Percentiles rank a stretch among this genome's conserved stretches.
Conservation (phyloP, 257 asterid species). For the Thymus mandschuricus region DNA sequence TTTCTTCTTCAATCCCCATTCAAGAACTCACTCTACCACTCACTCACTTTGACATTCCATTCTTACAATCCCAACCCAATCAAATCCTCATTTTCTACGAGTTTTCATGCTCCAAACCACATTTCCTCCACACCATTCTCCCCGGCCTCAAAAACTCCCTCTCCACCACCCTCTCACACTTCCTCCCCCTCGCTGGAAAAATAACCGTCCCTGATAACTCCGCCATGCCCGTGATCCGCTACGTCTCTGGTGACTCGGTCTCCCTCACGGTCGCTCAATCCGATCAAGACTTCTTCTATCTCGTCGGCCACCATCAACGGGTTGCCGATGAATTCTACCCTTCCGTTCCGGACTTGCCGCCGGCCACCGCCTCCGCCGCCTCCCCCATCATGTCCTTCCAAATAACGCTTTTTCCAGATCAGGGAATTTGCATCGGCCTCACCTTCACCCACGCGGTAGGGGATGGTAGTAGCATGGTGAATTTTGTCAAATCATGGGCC, state of each 20-base stretch:
- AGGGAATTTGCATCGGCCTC: slow-evolving; percentile 39
- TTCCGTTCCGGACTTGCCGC: not conserved
- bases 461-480: slow-evolving; percentile 17
- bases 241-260: slow-evolving; percentile 6
- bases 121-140: too few species aligned
- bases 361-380: not conserved
- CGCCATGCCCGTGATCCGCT: slow-evolving; percentile 1
- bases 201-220: not conserved
- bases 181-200: too few species aligned
- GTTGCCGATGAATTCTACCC: slow-evolving; percentile 26
- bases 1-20: too few species aligned
- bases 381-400: slow-evolving; percentile 38
- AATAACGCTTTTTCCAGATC: slow-evolving; percentile 38
- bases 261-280: slow-evolving; percentile 32
- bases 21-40: too few species aligned
- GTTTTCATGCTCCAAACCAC: too few species aligned
- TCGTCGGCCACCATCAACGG: slow-evolving; percentile 29
- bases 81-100: too few species aligned
- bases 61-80: too few species aligned
- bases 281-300: slow-evolving; percentile 22
- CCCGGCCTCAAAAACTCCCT: too few species aligned
- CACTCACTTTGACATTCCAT: too few species aligned
- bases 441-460: slow-evolving; percentile 32
- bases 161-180: too few species aligned
- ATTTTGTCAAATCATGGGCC: too few species aligned